Evolutionary conservation across 257 asterid species (phyloP).

Genomic region (Forsythia suspensa): DNA sequence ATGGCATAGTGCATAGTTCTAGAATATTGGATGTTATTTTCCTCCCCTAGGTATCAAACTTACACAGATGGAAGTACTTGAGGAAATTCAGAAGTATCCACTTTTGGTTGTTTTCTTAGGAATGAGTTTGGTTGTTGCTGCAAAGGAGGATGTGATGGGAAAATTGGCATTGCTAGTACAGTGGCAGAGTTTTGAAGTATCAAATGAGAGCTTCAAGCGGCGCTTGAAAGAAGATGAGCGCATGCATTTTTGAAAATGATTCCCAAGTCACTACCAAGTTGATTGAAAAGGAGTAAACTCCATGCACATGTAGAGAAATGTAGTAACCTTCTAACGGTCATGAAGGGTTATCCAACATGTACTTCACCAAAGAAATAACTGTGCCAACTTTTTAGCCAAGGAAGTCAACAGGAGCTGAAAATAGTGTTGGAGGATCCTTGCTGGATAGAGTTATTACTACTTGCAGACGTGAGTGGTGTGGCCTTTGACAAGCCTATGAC

Average conservation of each 20-base stretch:
- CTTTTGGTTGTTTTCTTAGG: not conserved
- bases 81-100: not conserved
- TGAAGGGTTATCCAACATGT: not conserved
- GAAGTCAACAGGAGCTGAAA: not conserved
- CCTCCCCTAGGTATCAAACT: not conserved
- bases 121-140: not conserved
- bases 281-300: not conserved
- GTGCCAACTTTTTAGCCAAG: not conserved
- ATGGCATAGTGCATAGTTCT: not conserved
- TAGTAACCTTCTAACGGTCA: not conserved
- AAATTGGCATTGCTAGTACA: not conserved
- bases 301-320: not conserved
- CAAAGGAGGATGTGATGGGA: not conserved
- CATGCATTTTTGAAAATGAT: not conserved
- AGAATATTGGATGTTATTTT: not conserved
- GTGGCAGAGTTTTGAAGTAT: not conserved
- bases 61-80: not conserved
- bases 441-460: not conserved
- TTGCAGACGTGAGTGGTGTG: not conserved
- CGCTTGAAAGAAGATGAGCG: not conserved
- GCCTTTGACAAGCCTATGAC: not conserved
- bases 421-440: not conserved
- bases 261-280: not conserved
- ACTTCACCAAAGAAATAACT: not conserved
- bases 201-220: not conserved